These are phyloP conservation scores for Exophiala spinifera DNA, from an alignment of 2,329 filamentous ascomycete species.

Conservation along the genomic window DNA sequence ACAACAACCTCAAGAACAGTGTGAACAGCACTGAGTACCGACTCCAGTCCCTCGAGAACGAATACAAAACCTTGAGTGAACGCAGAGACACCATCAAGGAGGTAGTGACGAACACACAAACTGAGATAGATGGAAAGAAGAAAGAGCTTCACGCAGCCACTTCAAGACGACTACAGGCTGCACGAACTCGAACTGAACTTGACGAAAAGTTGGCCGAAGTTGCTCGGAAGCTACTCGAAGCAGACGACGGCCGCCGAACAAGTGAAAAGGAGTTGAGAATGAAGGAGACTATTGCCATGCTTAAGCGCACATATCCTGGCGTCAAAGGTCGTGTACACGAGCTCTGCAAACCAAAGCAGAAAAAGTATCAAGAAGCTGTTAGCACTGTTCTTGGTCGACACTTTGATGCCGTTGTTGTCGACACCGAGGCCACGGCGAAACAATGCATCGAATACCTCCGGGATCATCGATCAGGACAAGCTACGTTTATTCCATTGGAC, in stretches of 20 bases:
- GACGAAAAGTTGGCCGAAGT: conserved; percentile 88
- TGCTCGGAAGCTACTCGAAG: conserved; percentile 75
- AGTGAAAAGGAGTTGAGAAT: conserved; percentile 75
- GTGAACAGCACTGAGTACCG: conserved; percentile 74
- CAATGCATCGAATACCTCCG: conserved; percentile 94
- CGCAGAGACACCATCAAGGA: conserved; percentile 63
- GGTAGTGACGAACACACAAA: conserved; percentile 63
- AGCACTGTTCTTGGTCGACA: conserved; percentile 88
- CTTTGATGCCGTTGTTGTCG: conserved; percentile 91
- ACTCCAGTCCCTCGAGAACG: conserved; percentile 69
- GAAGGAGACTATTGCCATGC: conserved; percentile 77
- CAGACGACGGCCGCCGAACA: conserved; percentile 79
- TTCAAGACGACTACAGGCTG: conserved; percentile 76
- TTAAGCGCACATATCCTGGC: conserved; percentile 88
- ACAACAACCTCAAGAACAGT: conserved; percentile 83
- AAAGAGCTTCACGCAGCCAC: conserved; percentile 83
- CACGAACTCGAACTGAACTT: conserved; percentile 79
- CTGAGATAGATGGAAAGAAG: conserved; percentile 83
- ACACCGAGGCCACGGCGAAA: conserved; percentile 88
- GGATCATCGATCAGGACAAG: conserved; percentile 79
- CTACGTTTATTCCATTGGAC: conserved; percentile 94
- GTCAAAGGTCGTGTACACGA: conserved; percentile 88
- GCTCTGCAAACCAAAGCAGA: conserved; percentile 92
- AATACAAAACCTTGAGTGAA: conserved; percentile 66
- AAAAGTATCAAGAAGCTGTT: conserved; percentile 91